phyloP scores from a whole-genome alignment of 1,284 basidiomycete species.

The Rhodotorula sp. region DNA sequence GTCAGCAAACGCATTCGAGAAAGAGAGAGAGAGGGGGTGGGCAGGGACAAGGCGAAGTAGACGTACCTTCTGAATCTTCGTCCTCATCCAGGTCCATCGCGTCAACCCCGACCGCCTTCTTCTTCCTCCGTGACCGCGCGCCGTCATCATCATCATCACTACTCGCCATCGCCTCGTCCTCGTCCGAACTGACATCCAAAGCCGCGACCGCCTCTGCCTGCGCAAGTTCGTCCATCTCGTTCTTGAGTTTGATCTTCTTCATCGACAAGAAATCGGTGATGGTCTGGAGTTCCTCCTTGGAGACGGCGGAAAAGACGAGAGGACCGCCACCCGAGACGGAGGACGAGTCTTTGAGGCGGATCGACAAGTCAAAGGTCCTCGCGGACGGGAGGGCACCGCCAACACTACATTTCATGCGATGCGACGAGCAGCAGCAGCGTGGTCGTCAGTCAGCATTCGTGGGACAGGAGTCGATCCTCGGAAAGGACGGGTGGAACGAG shows the following conservation, averaged over 20 bases:
- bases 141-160: constrained; percentile 20
- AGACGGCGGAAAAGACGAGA: constrained; percentile 82
- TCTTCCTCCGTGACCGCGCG: constrained; percentile 5
- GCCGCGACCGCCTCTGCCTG: constrained; percentile 64
- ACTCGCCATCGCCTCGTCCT: constrained; percentile 57
- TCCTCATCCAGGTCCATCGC: constrained; percentile 34
- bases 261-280: constrained; percentile 81
- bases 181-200: constrained; percentile 73
- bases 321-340: constrained; percentile 60
- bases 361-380: constrained; percentile 91
- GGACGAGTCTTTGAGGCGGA: constrained; percentile 72
- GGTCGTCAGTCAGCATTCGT: background rate
- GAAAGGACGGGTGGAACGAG: background rate
- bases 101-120: background rate
- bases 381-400: constrained; percentile 85
- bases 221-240: constrained; percentile 88
- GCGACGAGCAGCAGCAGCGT: background rate
- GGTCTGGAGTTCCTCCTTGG: constrained; percentile 90
- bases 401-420: constrained; percentile 55
- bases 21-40: background rate
- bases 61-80: constrained; percentile 46
- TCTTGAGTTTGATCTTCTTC: constrained; percentile 92
- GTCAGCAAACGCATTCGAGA: background rate
- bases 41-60: background rate
- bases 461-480: background rate